A percentile compares a stretch with the other conserved stretches of the same genome.
Conservation (phyloP, 2,329 filamentous ascomycete genomes). For the Paracoccidioides brasiliensis region DNA sequence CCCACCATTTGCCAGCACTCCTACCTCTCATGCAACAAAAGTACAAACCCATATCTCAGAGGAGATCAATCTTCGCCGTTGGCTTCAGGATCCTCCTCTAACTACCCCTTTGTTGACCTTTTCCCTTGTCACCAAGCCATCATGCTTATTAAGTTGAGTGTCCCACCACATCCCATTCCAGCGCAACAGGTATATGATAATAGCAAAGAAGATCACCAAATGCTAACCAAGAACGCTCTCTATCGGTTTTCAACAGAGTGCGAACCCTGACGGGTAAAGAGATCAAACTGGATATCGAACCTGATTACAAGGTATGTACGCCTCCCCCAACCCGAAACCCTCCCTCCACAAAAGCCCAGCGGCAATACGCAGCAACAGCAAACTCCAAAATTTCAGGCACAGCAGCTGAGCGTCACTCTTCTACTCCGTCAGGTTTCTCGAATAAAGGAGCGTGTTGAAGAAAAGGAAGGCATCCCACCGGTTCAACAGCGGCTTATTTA, state of each 20-base stretch:
- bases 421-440: slow-evolving; percentile 55
- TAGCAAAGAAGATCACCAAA: background rate
- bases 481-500: slow-evolving; percentile 94
- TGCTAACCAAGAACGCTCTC: slow-evolving; percentile 5
- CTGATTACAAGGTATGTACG: slow-evolving; percentile 64
- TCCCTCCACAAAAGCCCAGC: background rate
- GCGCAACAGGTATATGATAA: background rate
- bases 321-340: background rate
- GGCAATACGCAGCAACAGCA: background rate
- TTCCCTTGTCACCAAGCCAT: background rate
- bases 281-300: slow-evolving; percentile 95
- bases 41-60: no score
- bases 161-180: background rate
- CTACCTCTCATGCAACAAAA: no score
- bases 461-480: slow-evolving; percentile 96
- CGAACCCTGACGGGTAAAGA: slow-evolving; percentile 96
- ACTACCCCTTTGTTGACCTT: slow-evolving; percentile 19
- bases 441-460: slow-evolving; percentile 98
- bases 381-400: background rate
- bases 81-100: background rate
- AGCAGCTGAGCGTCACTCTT: background rate
- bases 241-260: slow-evolving; percentile 47
- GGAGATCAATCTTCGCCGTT: no score
- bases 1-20: no score
- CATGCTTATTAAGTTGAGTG: slow-evolving; percentile 42